Base-by-base conservation (phyloP, 805 yeast genomes). In the Saccharomycodes ludwigii region DNA sequence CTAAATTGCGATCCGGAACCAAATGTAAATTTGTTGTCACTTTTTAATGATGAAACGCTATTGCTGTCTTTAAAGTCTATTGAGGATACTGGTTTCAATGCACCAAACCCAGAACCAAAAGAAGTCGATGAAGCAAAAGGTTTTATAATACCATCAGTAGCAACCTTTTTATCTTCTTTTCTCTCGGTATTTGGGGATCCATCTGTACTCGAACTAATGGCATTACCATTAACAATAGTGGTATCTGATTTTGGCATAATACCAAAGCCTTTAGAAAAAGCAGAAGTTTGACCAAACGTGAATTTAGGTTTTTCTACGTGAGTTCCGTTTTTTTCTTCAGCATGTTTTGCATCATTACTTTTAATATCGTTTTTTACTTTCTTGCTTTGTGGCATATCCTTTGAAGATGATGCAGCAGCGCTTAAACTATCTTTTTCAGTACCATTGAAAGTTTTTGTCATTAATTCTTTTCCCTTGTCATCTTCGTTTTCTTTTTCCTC, bases 231-330 rank as follows among this genome's bases (percentile, higher is more conserved):
- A 25, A 25, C 15, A 6, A 16, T 20, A 15, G 28, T 18, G 5
- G 18, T 19, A 17, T 27, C 30, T 15, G 26, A 16, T 11, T 42
- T 38, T 2, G 52, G 42, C 12, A 48, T n/a, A n/a, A n/a, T 34
- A 2, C 46, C 50, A 28, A 58, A 48, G 2, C 60, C 58, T 10
- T 52, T 32, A 8, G 75, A 74, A 46, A 72, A 71, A 16, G 61
- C 44, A 0, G 76, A 61, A 3, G 65, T 47, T 1, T 72, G 55
- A 7, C 79, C 80, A 57, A 73, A 73, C 1, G 70, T 73, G 48
- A 67, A 70, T 40, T 62, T 64, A 15, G 72, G 66, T 33, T 52
- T 48, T 3, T 34, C 40, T n/a, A 34, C 34, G 15, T 17, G 10
- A 17, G 19, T 22, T 13, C 30, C 24, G n/a, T 26, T 26, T 18